Base-by-base conservation (phyloP, 495 filamentous ascomycete genomes). In the Penicillium longicatenatum region DNA sequence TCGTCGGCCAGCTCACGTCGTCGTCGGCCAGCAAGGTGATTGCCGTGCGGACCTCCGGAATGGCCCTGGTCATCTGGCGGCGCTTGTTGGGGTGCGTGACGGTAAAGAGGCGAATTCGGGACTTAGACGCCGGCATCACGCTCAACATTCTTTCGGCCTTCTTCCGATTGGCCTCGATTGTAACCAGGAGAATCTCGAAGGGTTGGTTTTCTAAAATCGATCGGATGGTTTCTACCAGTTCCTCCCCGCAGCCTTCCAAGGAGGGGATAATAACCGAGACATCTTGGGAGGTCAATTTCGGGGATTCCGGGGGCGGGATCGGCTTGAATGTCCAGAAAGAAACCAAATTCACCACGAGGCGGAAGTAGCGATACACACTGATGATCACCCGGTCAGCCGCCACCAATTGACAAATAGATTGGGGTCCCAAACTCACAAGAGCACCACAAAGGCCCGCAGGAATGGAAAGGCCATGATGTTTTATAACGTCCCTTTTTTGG, bases 21-120 rank as follows among this genome's bases (percentile, higher is more conserved):
- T 94, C 91, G 67, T 96, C 91, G 22, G 89, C 89, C 67, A 96
- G 88, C 49, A 96, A 74, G 12, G 87, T 93, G 61, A 94, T 87
- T 12, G 82, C 68, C 0, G 90, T 93, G 48, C 68, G 72, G 30
- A 94, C 89, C 57, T 89, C 82, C 20, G 90, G 89, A 47, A 96
- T 87, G 2, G 89, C 90, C 55, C 84, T 80, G 55, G 87, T 89
- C 72, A 96, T 90, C 71, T 96, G 91, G 30, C 87, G 84, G 16
- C 91, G 85, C 72, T 96, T 95, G 72, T 96, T 94, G 14, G 86
- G 86, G 61, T 85, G 81, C 7, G 73, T 74, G 47, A 84, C 75
- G 33, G 79, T 80, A 59, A 80, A 79, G 11, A 83, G 68, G 47
- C 76, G 73, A 55, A 86, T 78, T 54, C 73, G 73, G 39, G 73